A percentile compares a stretch with the other conserved stretches of the same genome.
Conservation (phyloP, 352 stramenopile genomes). For the Aphanomyces cochlioides region DNA sequence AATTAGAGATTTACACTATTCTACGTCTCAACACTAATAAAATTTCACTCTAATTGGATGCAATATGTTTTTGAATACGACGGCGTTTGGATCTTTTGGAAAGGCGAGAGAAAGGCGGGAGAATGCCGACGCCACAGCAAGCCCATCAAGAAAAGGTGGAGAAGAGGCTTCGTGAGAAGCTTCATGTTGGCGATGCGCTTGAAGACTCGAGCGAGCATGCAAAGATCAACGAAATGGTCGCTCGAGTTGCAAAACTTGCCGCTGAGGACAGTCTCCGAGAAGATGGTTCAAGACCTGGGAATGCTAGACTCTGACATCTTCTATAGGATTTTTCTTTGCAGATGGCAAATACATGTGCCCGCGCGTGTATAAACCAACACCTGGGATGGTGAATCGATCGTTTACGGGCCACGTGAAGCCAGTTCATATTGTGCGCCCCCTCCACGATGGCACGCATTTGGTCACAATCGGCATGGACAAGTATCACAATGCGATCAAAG, state of each 20-base stretch:
- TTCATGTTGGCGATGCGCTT: conserved; percentile 3
- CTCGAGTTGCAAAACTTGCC: conserved; percentile 13
- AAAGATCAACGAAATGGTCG: conserved; percentile 23
- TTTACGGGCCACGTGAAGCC: neutral
- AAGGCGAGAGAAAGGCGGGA: neutral
- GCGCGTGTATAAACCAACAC: conserved; percentile 11
- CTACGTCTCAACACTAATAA: neutral
- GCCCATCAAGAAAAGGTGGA: conserved; percentile 10
- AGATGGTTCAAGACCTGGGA: neutral
- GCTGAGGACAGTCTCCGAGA: conserved; percentile 14
- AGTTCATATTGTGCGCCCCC: neutral
- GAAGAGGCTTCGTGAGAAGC: conserved; percentile 3
- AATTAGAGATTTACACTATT: conserved; percentile 3
- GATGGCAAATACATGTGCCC: conserved; percentile 11
- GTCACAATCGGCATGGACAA: conserved; percentile 16
- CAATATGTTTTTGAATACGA: neutral
- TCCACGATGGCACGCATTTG: neutral
- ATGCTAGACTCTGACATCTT: neutral
- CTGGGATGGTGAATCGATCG: conserved; percentile 8
- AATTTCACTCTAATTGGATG: neutral
- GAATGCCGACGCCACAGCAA: neutral
- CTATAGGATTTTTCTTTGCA: conserved; percentile 16
- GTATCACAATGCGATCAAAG: neutral
- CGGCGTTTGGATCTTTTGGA: neutral
- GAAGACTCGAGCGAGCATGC: conserved; percentile 7